These are phyloP conservation scores for Claviceps sp. DNA, from an alignment of 2,329 filamentous ascomycete species.

Conservation along the genomic window DNA sequence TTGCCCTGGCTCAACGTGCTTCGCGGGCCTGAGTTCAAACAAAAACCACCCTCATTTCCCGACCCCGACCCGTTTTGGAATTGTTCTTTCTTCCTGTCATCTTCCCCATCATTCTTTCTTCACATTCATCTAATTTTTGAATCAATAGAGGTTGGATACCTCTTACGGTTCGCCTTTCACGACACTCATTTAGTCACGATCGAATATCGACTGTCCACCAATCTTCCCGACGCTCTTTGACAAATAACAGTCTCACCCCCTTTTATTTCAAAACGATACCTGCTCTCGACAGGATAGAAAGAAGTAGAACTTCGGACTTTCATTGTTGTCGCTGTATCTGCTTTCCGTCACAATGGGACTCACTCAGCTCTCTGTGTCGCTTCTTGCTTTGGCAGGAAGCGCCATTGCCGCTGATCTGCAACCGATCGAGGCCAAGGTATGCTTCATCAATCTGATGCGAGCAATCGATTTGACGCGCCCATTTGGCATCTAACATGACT, in stretches of 20 bases:
- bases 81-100: background rate
- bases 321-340: background rate
- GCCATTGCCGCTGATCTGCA: conserved; percentile 32
- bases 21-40: background rate
- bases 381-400: conserved; percentile 28
- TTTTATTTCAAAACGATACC: background rate
- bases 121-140: conserved; percentile 1
- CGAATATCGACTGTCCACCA: background rate
- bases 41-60: conserved; percentile 4
- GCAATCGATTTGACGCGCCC: background rate
- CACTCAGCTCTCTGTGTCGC: conserved; percentile 18
- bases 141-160: conserved; percentile 4
- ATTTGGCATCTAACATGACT: background rate
- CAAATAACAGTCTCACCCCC: background rate
- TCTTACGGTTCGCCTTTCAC: conserved; percentile 5
- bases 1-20: background rate
- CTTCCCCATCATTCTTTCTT: background rate
- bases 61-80: background rate
- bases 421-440: conserved; percentile 57
- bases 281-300: background rate
- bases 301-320: background rate
- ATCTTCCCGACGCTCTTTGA: conserved; percentile 4
- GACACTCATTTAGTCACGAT: conserved; percentile 5
- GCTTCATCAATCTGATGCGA: conserved; percentile 1
- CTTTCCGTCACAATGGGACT: conserved; percentile 18